Evolutionary conservation across 2,329 filamentous ascomycete genomes (phyloP).

Genomic region (Hirsutella thompsonii): DNA sequence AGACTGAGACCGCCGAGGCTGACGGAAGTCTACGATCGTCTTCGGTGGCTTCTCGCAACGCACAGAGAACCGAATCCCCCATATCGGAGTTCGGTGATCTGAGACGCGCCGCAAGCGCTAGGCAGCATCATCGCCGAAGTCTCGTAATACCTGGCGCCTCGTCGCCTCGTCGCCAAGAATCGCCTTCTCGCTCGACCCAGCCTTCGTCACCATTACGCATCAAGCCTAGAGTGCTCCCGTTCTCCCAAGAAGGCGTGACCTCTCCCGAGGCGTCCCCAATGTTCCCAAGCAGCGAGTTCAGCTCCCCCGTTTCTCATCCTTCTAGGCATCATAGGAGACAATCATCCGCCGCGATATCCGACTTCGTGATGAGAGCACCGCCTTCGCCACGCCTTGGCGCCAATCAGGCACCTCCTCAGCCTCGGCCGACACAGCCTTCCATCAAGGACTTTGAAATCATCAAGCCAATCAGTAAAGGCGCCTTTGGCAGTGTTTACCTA

Average conservation of each 20-base stretch:
- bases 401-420: slow-evolving; percentile 66
- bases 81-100: slow-evolving; percentile 73
- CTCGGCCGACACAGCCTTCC: slow-evolving; percentile 79
- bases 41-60: slow-evolving; percentile 55
- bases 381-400: slow-evolving; percentile 72
- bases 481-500: slow-evolving; percentile 94
- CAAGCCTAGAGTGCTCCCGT: slow-evolving; percentile 58
- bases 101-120: slow-evolving; percentile 61
- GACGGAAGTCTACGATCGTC: slow-evolving; percentile 79
- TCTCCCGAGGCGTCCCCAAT: slow-evolving; percentile 88
- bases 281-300: slow-evolving; percentile 69
- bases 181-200: slow-evolving; percentile 65
- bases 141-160: slow-evolving; percentile 67
- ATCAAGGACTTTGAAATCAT: slow-evolving; percentile 99
- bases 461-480: slow-evolving; percentile 97
- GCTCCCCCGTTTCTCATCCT: slow-evolving; percentile 53
- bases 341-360: slow-evolving; percentile 78
- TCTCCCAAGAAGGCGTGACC: slow-evolving; percentile 50
- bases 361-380: slow-evolving; percentile 51
- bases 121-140: slow-evolving; percentile 77
- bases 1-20: slow-evolving; percentile 75
- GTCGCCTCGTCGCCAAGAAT: slow-evolving; percentile 77
- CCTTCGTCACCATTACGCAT: slow-evolving; percentile 82
- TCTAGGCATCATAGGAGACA: slow-evolving; percentile 68
- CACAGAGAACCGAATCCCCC: slow-evolving; percentile 73